These are phyloP conservation scores for Diaporthe australafricana DNA, from an alignment of 2,329 filamentous ascomycete genomes.

Conservation along the genomic window DNA sequence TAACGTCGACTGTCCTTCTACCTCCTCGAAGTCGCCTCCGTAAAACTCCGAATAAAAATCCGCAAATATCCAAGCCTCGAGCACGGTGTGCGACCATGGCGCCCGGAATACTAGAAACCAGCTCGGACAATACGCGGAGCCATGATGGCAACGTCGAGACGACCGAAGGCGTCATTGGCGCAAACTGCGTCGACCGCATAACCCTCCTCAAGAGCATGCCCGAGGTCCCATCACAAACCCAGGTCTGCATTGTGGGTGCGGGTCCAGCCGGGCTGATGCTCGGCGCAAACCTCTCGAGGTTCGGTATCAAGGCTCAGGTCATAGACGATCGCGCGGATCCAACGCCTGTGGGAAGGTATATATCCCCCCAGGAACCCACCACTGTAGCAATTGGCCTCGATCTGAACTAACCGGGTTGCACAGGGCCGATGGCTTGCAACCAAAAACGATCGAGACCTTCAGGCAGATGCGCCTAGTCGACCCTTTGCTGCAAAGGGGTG, in stretches of 20 bases:
- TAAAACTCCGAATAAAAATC: neutral
- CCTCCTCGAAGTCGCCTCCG: constrained; percentile 2
- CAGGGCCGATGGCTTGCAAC: constrained; percentile 78
- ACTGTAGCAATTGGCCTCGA: neutral
- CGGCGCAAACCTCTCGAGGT: constrained; percentile 64
- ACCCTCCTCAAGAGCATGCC: constrained; percentile 62
- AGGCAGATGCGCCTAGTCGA: constrained; percentile 80
- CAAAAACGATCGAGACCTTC: constrained; percentile 83
- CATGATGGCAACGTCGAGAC: constrained; percentile 37
- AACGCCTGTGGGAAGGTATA: constrained; percentile 57
- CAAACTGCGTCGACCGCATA: constrained; percentile 56
- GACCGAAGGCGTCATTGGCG: constrained; percentile 37
- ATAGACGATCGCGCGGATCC: constrained; percentile 69
- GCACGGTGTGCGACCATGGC: constrained; percentile 32
- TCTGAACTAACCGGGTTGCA: constrained; percentile 38
- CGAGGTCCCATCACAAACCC: constrained; percentile 57
- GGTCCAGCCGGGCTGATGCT: constrained; percentile 64
- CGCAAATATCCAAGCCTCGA: neutral
- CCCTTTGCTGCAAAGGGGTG: constrained; percentile 72
- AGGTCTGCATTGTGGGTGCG: constrained; percentile 62
- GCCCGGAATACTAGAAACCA: constrained; percentile 34
- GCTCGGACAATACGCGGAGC: constrained; percentile 35
- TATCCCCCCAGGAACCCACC: neutral
- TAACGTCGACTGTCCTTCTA: neutral
- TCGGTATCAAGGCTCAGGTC: constrained; percentile 66